Evolutionary conservation across 352 stramenopile species (phyloP).

Genomic region (Peronospora farinosa): DNA sequence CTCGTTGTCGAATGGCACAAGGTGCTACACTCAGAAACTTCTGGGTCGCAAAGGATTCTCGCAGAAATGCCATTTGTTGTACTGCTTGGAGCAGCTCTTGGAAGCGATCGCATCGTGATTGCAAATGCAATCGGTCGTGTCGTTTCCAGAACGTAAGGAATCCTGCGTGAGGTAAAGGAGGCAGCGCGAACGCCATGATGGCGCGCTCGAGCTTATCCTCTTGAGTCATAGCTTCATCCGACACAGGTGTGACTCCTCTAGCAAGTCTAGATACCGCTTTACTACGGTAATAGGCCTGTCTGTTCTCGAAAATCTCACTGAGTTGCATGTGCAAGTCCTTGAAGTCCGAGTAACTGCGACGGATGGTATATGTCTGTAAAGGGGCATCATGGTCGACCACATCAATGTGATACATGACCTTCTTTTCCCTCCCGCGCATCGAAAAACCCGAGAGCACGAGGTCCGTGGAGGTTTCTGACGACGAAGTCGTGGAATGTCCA

Average conservation of each 20-base stretch:
- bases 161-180: conserved; percentile 61
- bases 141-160: conserved; percentile 77
- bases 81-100: conserved; percentile 65
- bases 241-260: conserved; percentile 7
- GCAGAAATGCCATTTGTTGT: conserved; percentile 56
- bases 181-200: conserved; percentile 56
- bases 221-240: conserved; percentile 13
- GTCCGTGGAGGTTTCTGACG: conserved; percentile 34
- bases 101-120: conserved; percentile 65
- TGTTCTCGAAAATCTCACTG: conserved; percentile 56
- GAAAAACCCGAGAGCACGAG: conserved; percentile 70
- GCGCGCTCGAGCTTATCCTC: conserved; percentile 45
- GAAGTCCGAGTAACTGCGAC: conserved; percentile 79
- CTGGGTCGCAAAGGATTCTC: conserved; percentile 55
- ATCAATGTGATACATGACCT: conserved; percentile 86
- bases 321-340: conserved; percentile 68
- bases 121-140: conserved; percentile 67
- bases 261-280: conserved; percentile 22
- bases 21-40: conserved; percentile 70
- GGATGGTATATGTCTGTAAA: conserved; percentile 82
- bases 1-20: conserved; percentile 59
- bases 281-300: conserved; percentile 50
- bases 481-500: conserved; percentile 39
- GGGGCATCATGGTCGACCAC: conserved; percentile 63
- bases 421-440: conserved; percentile 62